Percentiles rank a stretch among this genome's conserved stretches.
phyloP scores from a whole-genome alignment of 2,329 filamentous ascomycete genomes.

The Eutypa lata region DNA sequence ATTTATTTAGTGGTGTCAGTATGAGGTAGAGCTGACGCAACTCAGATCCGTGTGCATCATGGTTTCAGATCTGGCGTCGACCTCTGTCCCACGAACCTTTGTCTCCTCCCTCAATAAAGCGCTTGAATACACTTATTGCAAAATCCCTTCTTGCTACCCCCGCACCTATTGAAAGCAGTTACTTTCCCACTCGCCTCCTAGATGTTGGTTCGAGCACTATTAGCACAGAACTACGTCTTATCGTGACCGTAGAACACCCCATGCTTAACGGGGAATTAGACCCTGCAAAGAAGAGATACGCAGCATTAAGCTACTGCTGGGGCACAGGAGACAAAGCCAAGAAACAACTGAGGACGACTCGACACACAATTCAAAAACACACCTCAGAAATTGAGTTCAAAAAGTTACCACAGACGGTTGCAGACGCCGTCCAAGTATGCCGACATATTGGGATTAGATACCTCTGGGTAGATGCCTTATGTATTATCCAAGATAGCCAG shows the following conservation, averaged over 20 bases:
- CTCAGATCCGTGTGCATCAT: constrained; percentile 1
- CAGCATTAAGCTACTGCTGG: constrained; percentile 1
- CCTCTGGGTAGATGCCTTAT: constrained; percentile 4
- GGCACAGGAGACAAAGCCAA: not conserved
- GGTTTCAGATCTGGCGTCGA: constrained; percentile 1
- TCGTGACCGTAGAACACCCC: not conserved
- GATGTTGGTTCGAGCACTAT: not conserved
- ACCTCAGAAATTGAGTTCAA: not conserved
- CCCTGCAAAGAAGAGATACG: not conserved
- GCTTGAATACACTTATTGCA: not conserved
- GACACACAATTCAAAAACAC: not conserved
- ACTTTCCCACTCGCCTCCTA: constrained; percentile 1
- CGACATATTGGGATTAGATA: constrained; percentile 1
- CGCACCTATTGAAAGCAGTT: not conserved
- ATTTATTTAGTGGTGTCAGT: not conserved
- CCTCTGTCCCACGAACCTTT: not conserved
- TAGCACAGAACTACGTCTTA: not conserved
- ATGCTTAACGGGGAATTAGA: not conserved
- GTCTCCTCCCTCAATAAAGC: constrained; percentile 2
- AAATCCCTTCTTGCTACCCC: not conserved
- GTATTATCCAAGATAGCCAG: not conserved
- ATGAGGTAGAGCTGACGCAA: not conserved
- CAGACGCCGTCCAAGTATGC: constrained; percentile 2
- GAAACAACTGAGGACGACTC: constrained; percentile 1
- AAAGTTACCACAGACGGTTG: constrained; percentile 1